phyloP scores from a whole-genome alignment of 2,329 filamentous ascomycete genomes.

The Aaosphaeria pasadenensis region DNA sequence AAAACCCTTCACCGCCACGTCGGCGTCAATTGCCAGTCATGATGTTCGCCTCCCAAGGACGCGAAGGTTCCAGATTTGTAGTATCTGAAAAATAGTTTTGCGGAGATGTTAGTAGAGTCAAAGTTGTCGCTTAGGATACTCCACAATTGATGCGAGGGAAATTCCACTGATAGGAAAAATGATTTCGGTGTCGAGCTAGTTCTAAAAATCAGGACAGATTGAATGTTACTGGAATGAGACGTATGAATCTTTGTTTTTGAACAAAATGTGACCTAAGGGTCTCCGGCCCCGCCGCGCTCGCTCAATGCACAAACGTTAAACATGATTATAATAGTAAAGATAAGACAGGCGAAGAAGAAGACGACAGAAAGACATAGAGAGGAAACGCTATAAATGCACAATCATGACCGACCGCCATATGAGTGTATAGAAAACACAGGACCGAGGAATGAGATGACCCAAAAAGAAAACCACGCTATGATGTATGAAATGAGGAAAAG shows the following conservation, averaged over 20 bases:
- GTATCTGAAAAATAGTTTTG: too few relatives aligned
- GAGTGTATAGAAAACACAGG: constrained; percentile 20
- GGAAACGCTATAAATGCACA: constrained; percentile 22
- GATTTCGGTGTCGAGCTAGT: too few relatives aligned
- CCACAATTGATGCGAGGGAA: too few relatives aligned
- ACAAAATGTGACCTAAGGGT: constrained; percentile 4
- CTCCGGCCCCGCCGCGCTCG: constrained; percentile 7
- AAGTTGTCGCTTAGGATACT: too few relatives aligned
- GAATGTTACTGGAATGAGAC: constrained; percentile 1
- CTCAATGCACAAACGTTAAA: constrained; percentile 22
- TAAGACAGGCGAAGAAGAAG: constrained; percentile 3
- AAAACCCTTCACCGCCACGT: constrained; percentile 25
- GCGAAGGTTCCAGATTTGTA: too few relatives aligned
- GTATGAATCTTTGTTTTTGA: constrained; percentile 5
- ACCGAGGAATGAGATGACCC: constrained; percentile 5
- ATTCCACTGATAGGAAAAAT: too few relatives aligned
- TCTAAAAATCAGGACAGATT: too few relatives aligned
- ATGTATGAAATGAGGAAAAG: constrained; percentile 13
- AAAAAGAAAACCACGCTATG: constrained; percentile 21
- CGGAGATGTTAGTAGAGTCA: too few relatives aligned
- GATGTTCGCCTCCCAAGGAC: constrained; percentile 11
- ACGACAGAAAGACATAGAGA: constrained; percentile 11
- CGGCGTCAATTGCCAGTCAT: constrained; percentile 19
- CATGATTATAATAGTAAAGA: constrained; percentile 1
- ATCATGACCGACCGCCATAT: constrained; percentile 20